Base-by-base conservation (phyloP, 257 asterid species). In the Scutellaria galericulata region DNA sequence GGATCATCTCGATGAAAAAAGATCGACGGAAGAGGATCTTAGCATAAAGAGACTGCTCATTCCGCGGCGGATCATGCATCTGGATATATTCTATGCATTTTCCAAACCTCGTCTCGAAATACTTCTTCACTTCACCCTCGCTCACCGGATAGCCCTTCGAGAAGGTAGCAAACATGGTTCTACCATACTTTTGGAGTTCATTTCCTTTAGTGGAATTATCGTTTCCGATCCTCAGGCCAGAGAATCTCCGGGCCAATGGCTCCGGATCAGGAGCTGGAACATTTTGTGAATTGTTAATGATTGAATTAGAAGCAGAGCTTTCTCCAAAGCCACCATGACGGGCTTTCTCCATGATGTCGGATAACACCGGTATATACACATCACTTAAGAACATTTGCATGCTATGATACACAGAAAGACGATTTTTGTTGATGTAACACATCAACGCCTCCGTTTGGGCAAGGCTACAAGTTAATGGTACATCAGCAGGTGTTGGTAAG, bases 161-260 rank as follows among this genome's bases (percentile, higher is more conserved):
- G 71, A 91, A 91, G 2, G 96, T 88, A 20, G 85, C 79, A 12
- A 89, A 84, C 91, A 91, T 81, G 42, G 89, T 83, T 61, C 90
- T 65, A 7, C 78, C 80, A 55, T 59, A 83, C 22, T 14, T 56
- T 0, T 80, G 60, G n/a, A 41, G 5, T 4, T 31, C 37, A 31
- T 4, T 31, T 31, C 5, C 37, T 31, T 3, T 2, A n/a, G 67
- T 27, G n/a, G 52, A 1, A 6, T 48, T 3, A 24, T 56, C 42
- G 15, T 75, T 52, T 13, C 40, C 57, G 22, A 79, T 12, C 50
- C 64, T 75, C 74, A 74, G 8, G 4, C 69, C 35, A 39, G 83
- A 72, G 56, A 80, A 40, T 59, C 27, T 69, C 6, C 7, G 80
- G 0, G 22, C 61, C n/a, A 74, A 59, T 6, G 79, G 61, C 15